phyloP scores from a whole-genome alignment of 371 early-diverging fungal genomes.

The Paraphysoderma sedebokerense region DNA sequence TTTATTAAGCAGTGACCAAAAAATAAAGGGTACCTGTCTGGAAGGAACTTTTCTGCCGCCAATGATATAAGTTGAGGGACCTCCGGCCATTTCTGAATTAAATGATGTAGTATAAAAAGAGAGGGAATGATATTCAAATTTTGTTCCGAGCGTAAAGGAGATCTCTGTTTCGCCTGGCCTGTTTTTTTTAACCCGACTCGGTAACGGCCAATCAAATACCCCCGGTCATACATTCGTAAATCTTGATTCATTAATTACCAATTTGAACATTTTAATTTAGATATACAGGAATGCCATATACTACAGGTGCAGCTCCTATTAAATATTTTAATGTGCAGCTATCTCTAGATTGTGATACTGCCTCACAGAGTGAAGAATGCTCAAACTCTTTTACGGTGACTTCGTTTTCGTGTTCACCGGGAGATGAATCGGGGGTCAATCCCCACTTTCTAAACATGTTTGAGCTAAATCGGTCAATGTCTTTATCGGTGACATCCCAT shows the following conservation, averaged over 20 bases:
- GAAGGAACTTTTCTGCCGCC: neutral
- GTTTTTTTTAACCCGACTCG: too few relatives aligned
- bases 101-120: neutral
- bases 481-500: conserved; percentile 99
- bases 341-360: conserved; percentile 50
- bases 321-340: conserved; percentile 65
- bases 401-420: neutral
- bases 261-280: too few relatives aligned
- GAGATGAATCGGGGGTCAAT: conserved; percentile 15
- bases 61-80: neutral
- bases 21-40: too few relatives aligned
- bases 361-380: conserved; percentile 42
- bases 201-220: too few relatives aligned
- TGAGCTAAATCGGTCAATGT: conserved; percentile 63
- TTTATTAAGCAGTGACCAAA: too few relatives aligned
- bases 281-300: conserved; percentile 84
- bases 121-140: neutral
- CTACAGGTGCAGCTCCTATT: conserved; percentile 88
- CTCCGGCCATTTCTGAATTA: neutral
- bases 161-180: too few relatives aligned
- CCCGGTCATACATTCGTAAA: too few relatives aligned
- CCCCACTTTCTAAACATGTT: conserved; percentile 55
- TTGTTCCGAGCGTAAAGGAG: too few relatives aligned
- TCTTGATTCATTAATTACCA: too few relatives aligned
- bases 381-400: neutral